Evolutionary conservation across 805 yeast genomes (phyloP).

Genomic region (Yamadazyma laniorum): DNA sequence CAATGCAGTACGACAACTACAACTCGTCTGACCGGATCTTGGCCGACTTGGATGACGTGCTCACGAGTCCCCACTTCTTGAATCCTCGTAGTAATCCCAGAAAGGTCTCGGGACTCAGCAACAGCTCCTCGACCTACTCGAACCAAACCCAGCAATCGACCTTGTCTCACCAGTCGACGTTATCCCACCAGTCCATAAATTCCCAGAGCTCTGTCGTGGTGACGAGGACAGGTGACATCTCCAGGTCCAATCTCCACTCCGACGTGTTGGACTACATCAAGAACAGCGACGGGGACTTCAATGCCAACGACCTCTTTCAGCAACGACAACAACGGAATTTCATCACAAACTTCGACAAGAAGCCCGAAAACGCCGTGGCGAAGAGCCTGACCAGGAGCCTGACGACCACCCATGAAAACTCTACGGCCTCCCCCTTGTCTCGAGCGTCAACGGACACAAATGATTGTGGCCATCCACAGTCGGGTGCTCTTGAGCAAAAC

Average conservation of each 20-base stretch:
- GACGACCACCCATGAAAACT: too few species aligned
- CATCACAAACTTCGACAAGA: constrained; percentile 28
- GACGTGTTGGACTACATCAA: constrained; percentile 36
- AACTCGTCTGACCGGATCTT: too few species aligned
- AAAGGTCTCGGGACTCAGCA: constrained; percentile 10
- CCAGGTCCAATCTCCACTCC: constrained; percentile 24
- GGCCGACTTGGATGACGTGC: too few species aligned
- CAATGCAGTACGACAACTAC: too few species aligned
- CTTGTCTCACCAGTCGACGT: constrained; percentile 17
- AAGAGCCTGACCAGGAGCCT: neutral
- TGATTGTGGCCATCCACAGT: too few species aligned
- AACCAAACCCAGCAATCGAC: constrained; percentile 22
- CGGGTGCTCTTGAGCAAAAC: too few species aligned
- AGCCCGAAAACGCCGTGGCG: neutral
- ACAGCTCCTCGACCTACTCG: constrained; percentile 13
- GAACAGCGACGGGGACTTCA: constrained; percentile 20
- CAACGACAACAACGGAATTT: constrained; percentile 32
- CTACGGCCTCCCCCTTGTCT: too few species aligned
- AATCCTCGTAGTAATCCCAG: constrained; percentile 1
- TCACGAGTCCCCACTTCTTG: neutral
- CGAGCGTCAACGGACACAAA: too few species aligned
- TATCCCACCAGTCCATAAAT: constrained; percentile 14
- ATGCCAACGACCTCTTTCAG: constrained; percentile 36
- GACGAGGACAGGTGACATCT: constrained; percentile 12
- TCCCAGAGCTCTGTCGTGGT: constrained; percentile 21